phyloP scores from a whole-genome alignment of 768 basidiomycete genomes.

The Naganishia friedmannii region DNA sequence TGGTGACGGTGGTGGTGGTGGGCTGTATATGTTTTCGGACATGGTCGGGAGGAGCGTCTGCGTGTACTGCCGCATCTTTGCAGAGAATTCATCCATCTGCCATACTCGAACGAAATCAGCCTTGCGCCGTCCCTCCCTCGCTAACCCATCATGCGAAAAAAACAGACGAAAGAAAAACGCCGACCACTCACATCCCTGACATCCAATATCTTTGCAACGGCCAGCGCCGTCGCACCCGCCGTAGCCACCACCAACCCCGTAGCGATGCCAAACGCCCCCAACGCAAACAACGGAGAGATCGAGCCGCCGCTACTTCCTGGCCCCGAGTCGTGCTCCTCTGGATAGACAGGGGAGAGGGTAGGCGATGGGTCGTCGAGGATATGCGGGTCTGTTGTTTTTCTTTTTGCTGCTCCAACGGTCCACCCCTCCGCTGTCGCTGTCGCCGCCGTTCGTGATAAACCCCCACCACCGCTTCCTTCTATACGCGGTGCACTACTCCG shows the following conservation, averaged over 20 bases:
- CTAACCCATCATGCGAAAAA: too few relatives aligned
- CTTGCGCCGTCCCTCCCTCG: too few relatives aligned
- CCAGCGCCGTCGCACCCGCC: not conserved
- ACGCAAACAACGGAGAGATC: slow-evolving; percentile 21
- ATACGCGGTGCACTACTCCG: not conserved
- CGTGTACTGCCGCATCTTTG: slow-evolving; percentile 14
- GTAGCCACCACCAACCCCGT: slow-evolving; percentile 1
- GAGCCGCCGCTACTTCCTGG: not conserved
- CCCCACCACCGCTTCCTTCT: not conserved
- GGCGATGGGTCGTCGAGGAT: slow-evolving; percentile 9
- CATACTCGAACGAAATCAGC: not conserved
- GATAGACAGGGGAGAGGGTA: not conserved
- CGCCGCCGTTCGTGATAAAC: not conserved
- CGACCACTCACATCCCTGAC: slow-evolving; percentile 17
- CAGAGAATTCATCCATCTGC: slow-evolving; percentile 22
- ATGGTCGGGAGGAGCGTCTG: not conserved
- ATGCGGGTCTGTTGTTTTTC: not conserved
- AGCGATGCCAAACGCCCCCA: slow-evolving; percentile 22
- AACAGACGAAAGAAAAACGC: too few relatives aligned
- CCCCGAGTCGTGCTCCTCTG: not conserved
- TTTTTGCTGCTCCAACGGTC: too few relatives aligned
- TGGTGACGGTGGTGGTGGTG: not conserved
- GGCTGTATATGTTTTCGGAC: not conserved
- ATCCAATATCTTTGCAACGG: slow-evolving; percentile 1
- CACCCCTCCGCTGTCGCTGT: not conserved